Evolutionary conservation across 2,329 filamentous ascomycete genomes (phyloP), one percentile per base, ranked within the genome.

Genomic region (Meredithiella fracta): DNA sequence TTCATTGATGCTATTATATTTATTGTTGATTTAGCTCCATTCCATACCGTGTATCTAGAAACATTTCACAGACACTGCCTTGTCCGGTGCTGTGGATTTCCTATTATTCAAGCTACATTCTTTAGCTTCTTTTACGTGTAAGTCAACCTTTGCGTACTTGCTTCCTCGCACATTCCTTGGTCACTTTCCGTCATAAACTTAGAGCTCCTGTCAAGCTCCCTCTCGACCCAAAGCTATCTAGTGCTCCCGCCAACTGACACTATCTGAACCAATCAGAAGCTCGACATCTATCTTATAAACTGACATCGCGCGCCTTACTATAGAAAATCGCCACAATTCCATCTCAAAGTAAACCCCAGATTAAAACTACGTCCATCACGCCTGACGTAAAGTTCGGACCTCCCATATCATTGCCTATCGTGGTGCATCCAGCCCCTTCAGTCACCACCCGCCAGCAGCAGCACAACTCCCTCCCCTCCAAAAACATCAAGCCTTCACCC

Each of bases 361-460:
- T 15, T 44, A 8, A 8, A 44, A 44, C 40, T 9, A 44, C 40
- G 40, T 44, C 40, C 40, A n/a, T 7, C n/a, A 44, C 40, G 11
- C 15, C 40, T 6, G 15, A 44, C 4, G 8, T 20, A 44, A n/a
- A 44, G 5, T 31, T 38, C 11, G 20, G 17, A 47, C 11, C 37
- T 51, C 20, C 49, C 22, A 23, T 22, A 53, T 9, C 40, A 55
- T 53, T 50, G 53, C 53, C 57, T 58, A 53, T 58, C 57, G 57
- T 58, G 57, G 57, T 53, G 57, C 53, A 56, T 40, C 50, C 31
- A 47, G 53, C 57, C 49, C 22, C 51, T 49, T 11, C 57, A 47
- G 50, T 49, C 47, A 31, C 22, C 20, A 29, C 54, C 54, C 57
- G 49, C 57, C 57, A 58, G 57, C 57, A 58, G 57, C 57, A 55